A percentile compares a stretch with the other conserved stretches of the same genome.
These are phyloP conservation scores for Glycine tomentella DNA, from an alignment of 306 rosid genomes.

Conservation along the genomic window DNA sequence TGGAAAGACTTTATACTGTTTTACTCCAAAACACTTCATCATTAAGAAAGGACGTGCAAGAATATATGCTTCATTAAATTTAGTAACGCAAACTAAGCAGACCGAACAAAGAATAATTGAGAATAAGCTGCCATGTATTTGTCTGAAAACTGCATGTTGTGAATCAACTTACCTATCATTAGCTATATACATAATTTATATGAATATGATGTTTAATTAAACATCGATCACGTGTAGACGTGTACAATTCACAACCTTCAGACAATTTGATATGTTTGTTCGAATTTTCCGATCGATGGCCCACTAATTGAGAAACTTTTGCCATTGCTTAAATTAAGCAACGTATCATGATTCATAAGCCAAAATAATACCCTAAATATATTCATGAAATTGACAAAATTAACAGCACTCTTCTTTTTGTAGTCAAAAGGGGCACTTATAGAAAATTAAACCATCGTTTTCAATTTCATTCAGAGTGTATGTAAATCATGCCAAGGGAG, in stretches of 20 bases:
- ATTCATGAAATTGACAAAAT: no score
- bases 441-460: constrained; percentile 43
- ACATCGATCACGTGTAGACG: constrained; percentile 26
- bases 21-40: no score
- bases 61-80: no score
- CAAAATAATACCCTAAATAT: not conserved
- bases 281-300: not conserved
- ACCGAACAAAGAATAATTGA: not conserved
- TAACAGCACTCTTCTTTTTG: constrained; percentile 21
- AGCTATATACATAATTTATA: constrained; percentile 9
- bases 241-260: constrained; percentile 31
- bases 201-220: not conserved
- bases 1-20: no score
- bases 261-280: not conserved
- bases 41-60: no score
- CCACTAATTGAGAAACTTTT: constrained; percentile 31
- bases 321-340: constrained; percentile 23
- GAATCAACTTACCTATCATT: not conserved
- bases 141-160: no score
- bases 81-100: no score
- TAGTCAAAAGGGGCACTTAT: constrained; percentile 51
- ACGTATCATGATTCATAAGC: not conserved
- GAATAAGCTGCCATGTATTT: constrained; percentile 41
- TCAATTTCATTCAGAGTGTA: constrained; percentile 31
- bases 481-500: constrained; percentile 51